Conservation (phyloP, 805 yeast species). For the Ogataea kodamae region DNA sequence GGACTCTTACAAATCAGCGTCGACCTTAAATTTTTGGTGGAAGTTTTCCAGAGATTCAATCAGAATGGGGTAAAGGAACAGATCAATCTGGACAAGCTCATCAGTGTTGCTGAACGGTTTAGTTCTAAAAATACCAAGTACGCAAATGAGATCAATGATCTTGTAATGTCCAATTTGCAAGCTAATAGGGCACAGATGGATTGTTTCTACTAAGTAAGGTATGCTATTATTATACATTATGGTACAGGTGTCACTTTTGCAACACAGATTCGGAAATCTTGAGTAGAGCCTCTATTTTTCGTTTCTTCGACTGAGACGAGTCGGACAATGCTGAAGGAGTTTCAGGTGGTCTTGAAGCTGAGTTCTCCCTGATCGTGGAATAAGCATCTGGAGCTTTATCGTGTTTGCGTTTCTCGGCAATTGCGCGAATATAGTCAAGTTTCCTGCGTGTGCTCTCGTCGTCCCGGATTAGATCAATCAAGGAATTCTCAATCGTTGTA, state of each 20-base stretch:
- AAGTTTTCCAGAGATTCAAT: constrained; percentile 22
- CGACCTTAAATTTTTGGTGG: constrained; percentile 23
- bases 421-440: constrained; percentile 14
- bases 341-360: constrained; percentile 9
- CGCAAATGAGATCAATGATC: constrained; percentile 15
- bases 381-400: constrained; percentile 10
- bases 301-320: constrained; percentile 10
- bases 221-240: constrained; percentile 11
- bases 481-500: constrained; percentile 16
- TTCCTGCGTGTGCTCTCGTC: constrained; percentile 8
- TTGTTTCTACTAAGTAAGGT: constrained; percentile 20
- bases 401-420: constrained; percentile 7
- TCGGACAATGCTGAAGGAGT: constrained; percentile 7
- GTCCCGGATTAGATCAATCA: constrained; percentile 12
- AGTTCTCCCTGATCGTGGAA: constrained; percentile 8
- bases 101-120: constrained; percentile 21
- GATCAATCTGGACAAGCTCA: constrained; percentile 20
- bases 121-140: constrained; percentile 19
- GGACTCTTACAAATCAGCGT: constrained; percentile 25
- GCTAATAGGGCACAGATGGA: constrained; percentile 28
- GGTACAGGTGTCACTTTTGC: constrained; percentile 9
- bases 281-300: constrained; percentile 19
- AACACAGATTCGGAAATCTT: constrained; percentile 28
- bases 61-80: constrained; percentile 14
- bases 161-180: constrained; percentile 20